Conservation (phyloP, 2,329 filamentous ascomycete genomes). For the Diaporthe ilicicola region DNA sequence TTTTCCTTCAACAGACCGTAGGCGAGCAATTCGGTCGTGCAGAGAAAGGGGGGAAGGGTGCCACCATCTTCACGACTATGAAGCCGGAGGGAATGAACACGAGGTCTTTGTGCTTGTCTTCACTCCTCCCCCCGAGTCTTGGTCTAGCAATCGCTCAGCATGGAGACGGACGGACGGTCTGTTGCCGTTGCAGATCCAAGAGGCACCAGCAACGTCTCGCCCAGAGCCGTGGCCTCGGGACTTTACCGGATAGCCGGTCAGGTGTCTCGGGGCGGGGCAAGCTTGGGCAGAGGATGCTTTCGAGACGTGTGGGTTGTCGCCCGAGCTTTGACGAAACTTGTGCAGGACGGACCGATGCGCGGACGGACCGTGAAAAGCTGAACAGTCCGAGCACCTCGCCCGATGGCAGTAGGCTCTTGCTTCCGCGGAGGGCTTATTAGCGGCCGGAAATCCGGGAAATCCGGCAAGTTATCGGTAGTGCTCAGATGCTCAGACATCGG, state of each 20-base stretch:
- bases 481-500: slow-evolving; percentile 1
- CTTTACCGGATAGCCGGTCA: slow-evolving; percentile 11
- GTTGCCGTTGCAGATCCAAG: background rate
- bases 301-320: background rate
- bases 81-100: background rate
- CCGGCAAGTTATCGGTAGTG: background rate
- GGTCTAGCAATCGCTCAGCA: background rate
- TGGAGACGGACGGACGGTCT: background rate
- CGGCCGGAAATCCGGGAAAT: too few species aligned
- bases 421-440: background rate
- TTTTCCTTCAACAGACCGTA: background rate
- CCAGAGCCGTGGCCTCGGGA: slow-evolving; percentile 14
- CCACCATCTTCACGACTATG: background rate
- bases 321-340: slow-evolving; percentile 6
- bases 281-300: slow-evolving; percentile 11
- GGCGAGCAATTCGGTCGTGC: background rate
- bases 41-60: background rate
- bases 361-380: background rate
- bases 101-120: background rate
- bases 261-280: slow-evolving; percentile 8
- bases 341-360: slow-evolving; percentile 9
- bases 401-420: background rate
- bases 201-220: background rate
- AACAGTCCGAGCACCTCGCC: slow-evolving; percentile 3
- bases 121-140: background rate